A percentile compares a stretch with the other conserved stretches of the same genome.
Evolutionary conservation across 495 filamentous ascomycete genomes (phyloP).

Genomic region (Penicillium cosmopolitanum): DNA sequence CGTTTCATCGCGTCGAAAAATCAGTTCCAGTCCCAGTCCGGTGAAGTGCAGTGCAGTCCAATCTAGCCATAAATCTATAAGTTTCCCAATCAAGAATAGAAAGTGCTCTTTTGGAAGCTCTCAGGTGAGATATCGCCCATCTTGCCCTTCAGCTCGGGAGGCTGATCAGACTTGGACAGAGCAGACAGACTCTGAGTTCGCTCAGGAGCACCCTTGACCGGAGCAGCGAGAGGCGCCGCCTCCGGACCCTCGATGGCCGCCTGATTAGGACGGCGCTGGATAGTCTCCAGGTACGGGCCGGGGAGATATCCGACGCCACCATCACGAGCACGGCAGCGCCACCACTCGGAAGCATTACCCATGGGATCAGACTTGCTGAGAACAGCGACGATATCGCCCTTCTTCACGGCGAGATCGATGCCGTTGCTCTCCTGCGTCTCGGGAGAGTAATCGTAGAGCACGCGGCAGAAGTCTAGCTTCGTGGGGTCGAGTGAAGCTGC

Average conservation of each 20-base stretch:
- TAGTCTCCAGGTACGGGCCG: slow-evolving; percentile 82
- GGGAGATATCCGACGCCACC: slow-evolving; percentile 91
- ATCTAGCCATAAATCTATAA: slow-evolving; percentile 1
- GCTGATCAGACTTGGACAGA: slow-evolving; percentile 24
- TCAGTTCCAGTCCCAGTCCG: background rate
- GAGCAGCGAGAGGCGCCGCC: slow-evolving; percentile 55
- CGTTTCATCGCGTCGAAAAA: background rate
- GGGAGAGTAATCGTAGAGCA: slow-evolving; percentile 91
- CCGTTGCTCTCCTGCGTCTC: slow-evolving; percentile 67
- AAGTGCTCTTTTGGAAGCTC: slow-evolving; percentile 89
- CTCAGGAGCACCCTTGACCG: slow-evolving; percentile 18
- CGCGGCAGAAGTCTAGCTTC: slow-evolving; percentile 93
- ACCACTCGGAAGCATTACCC: slow-evolving; percentile 94
- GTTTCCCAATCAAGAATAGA: slow-evolving; percentile 55
- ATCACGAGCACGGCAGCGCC: slow-evolving; percentile 92
- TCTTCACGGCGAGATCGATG: slow-evolving; percentile 88
- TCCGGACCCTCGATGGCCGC: slow-evolving; percentile 53
- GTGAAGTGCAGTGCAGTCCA: background rate
- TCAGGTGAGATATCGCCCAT: slow-evolving; percentile 72
- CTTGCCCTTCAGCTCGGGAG: slow-evolving; percentile 50
- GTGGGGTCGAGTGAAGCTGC: slow-evolving; percentile 69
- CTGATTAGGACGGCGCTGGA: slow-evolving; percentile 68
- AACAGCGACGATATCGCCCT: slow-evolving; percentile 94
- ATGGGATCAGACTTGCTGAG: slow-evolving; percentile 90
- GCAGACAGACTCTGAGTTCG: slow-evolving; percentile 35